A percentile compares a stretch with the other conserved stretches of the same genome.
phyloP scores from a whole-genome alignment of 2,329 filamentous ascomycete species.

The Talaromyces islandicus region DNA sequence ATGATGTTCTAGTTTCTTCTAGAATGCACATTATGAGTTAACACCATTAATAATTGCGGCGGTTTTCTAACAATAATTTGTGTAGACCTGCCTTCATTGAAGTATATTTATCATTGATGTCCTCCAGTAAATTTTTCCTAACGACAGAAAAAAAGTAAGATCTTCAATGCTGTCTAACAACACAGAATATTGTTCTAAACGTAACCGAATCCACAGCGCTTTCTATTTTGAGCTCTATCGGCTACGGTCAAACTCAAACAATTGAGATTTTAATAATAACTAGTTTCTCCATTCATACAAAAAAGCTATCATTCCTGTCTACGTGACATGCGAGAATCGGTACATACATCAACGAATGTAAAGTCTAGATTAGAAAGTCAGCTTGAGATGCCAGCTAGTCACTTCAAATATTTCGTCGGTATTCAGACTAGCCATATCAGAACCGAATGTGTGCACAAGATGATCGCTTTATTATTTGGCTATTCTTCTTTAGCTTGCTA shows the following conservation, averaged over 20 bases:
- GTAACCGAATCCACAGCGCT: not conserved
- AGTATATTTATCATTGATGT: too few species aligned
- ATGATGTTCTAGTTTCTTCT: not conserved
- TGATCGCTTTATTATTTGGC: too few species aligned
- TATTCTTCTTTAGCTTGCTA: not conserved
- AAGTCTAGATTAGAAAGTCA: not conserved
- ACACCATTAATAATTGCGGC: not conserved
- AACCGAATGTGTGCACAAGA: too few species aligned
- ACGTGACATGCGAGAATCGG: not conserved
- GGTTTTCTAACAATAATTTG: not conserved
- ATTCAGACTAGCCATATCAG: not conserved
- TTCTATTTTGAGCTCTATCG: not conserved
- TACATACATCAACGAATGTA: too few species aligned
- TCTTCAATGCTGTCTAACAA: too few species aligned
- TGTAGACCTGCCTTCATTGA: not conserved
- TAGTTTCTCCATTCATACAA: not conserved
- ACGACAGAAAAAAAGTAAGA: not conserved
- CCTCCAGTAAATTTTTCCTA: too few species aligned
- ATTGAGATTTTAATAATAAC: not conserved
- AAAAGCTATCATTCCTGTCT: not conserved
- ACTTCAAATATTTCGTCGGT: not conserved
- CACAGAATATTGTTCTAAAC: not conserved
- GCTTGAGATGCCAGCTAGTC: not conserved
- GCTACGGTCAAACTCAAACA: not conserved
- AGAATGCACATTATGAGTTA: not conserved